Base-by-base conservation (phyloP, 2,329 filamentous ascomycete genomes). In the Microdochium bolleyi region DNA sequence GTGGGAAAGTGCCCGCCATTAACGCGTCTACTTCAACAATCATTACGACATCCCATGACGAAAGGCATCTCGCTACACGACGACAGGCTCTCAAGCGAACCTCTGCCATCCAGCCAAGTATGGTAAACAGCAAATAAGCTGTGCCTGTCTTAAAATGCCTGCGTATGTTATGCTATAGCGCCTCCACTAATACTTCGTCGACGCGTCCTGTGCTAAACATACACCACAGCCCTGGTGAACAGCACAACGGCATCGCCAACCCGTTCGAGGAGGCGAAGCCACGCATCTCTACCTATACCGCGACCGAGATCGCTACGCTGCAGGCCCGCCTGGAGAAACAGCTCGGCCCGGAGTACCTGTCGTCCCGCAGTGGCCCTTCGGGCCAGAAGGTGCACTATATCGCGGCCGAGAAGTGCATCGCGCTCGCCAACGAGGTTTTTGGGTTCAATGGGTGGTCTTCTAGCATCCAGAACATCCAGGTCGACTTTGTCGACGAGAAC, bases 381-480 rank as follows among this genome's bases (percentile, higher is more conserved):
- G 92, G 92, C 50, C 82, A 86, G 58, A 92, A 88, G 66, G 88
- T 99, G 19, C 90, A 95, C 67, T 99, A 99, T 70, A 78, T 99
- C 51, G 84, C 91, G n/a, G 92, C 91, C 1, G 92, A 97, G 65
- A 99, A 99, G 73, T 92, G 88, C 65, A 99, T 99, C 67, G 88
- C 89, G 54, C 85, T 96, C 51, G 92, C 92, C 52, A 96, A 96
- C 63, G 89, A 96, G 67, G 85, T 96, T 1, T 96, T 96, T 72
- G 92, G 92, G 10, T 96, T 96, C 75, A 96, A 96, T 71, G 92
- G 92, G 14, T 99, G 94, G 94, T 96, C 89, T 10, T 95, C 89
- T 53, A 87, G 88, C n/a, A 94, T 99, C 55, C 89, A 92, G 65
- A 91, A 95, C 65, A 88, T 96, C 37, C 88, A 95, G 65, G 88